Evolutionary conservation across 2,329 filamentous ascomycete species (phyloP).

Genomic region (Penicillium sp.): DNA sequence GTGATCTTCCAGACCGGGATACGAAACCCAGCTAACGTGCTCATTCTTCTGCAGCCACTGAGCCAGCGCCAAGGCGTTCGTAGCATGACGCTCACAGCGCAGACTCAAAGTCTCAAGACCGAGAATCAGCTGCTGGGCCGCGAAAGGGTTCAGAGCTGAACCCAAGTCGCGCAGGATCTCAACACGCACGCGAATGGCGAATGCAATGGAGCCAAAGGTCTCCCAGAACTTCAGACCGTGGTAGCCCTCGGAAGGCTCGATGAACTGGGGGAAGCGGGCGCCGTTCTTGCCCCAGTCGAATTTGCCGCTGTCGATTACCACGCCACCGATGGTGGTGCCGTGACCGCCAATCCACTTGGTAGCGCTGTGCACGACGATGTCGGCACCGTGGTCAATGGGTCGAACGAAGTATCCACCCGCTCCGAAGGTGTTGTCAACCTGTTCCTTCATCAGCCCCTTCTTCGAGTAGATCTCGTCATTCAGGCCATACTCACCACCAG

Average conservation of each 20-base stretch:
- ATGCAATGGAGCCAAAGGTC: constrained; percentile 81
- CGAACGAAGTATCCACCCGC: constrained; percentile 85
- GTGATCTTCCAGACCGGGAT: constrained; percentile 83
- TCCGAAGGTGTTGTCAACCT: constrained; percentile 94
- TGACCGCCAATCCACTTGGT: constrained; percentile 98
- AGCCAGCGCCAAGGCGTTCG: constrained; percentile 77
- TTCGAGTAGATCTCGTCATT: not conserved
- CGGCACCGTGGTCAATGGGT: constrained; percentile 85
- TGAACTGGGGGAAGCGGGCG: constrained; percentile 86
- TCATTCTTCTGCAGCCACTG: constrained; percentile 78
- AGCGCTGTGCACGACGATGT: constrained; percentile 90
- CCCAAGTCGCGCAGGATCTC: constrained; percentile 89
- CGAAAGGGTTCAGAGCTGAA: constrained; percentile 80
- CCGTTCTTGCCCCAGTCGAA: constrained; percentile 90
- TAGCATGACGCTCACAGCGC: constrained; percentile 79
- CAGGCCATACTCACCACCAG: constrained; percentile 50
- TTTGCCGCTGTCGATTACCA: constrained; percentile 83
- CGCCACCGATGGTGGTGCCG: constrained; percentile 84
- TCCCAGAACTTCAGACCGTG: constrained; percentile 67
- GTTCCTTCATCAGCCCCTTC: not conserved
- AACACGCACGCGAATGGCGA: constrained; percentile 80
- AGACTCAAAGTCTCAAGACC: constrained; percentile 88
- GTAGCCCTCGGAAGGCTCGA: constrained; percentile 71
- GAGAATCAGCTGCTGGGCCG: constrained; percentile 84
- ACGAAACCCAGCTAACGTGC: constrained; percentile 89